A percentile compares a stretch with the other conserved stretches of the same genome.
Evolutionary conservation across 2,329 filamentous ascomycete genomes (phyloP).

Genomic region (Metarhizium humberi): DNA sequence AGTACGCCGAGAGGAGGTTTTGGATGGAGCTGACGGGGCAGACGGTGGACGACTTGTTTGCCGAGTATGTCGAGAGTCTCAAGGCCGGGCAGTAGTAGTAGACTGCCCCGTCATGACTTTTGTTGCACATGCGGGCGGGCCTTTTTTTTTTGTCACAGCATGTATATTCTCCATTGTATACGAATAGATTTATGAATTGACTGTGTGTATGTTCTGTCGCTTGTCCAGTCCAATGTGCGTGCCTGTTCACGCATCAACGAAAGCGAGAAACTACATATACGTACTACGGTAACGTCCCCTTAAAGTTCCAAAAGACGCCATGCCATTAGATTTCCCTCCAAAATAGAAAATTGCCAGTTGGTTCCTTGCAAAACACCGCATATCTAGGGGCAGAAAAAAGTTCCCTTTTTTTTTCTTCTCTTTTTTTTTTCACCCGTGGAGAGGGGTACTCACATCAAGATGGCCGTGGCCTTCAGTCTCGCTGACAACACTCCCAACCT

Average conservation of each 20-base stretch:
- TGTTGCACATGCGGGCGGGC: not conserved
- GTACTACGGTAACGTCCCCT: no score
- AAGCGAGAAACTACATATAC: not conserved
- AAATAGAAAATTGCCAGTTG: no score
- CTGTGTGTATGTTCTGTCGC: not conserved
- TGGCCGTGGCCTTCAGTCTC: constrained; percentile 35
- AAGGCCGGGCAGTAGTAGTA: not conserved
- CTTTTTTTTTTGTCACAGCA: not conserved
- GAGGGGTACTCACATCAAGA: constrained; percentile 14
- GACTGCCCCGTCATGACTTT: not conserved
- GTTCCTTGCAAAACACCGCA: not conserved
- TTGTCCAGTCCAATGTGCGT: not conserved
- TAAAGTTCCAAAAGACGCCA: not conserved
- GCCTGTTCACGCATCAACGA: not conserved
- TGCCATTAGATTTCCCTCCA: not conserved
- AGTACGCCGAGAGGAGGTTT: constrained; percentile 56
- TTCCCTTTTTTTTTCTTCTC: not conserved
- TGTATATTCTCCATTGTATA: not conserved
- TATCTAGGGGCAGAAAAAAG: not conserved
- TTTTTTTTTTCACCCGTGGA: not conserved
- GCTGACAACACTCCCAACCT: constrained; percentile 54
- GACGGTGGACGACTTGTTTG: constrained; percentile 62
- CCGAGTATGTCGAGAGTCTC: constrained; percentile 49
- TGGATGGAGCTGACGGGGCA: constrained; percentile 61
- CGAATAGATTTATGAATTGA: not conserved